Evolutionary conservation across 2,329 filamentous ascomycete species (phyloP).

Genomic region (Teratosphaeria viscida): DNA sequence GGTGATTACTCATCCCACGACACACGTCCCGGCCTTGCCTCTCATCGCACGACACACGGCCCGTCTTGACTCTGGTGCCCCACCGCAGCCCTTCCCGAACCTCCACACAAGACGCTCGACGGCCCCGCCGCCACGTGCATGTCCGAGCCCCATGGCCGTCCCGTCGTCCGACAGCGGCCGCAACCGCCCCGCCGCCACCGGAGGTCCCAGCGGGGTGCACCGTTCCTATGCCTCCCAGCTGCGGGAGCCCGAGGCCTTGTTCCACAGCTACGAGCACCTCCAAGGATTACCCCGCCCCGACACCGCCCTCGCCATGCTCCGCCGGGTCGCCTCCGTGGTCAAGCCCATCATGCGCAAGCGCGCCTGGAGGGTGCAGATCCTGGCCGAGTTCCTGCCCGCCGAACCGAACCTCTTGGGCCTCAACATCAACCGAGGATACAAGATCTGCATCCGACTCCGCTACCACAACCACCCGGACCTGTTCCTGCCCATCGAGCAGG

Average conservation of each 20-base stretch:
- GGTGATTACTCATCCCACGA: background rate
- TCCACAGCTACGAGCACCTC: slow-evolving; percentile 41
- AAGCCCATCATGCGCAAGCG: slow-evolving; percentile 91
- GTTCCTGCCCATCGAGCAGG: slow-evolving; percentile 69
- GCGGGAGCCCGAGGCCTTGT: slow-evolving; percentile 38
- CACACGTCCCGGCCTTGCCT: background rate
- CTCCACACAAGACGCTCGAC: background rate
- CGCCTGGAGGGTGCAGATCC: slow-evolving; percentile 64
- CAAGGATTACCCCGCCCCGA: slow-evolving; percentile 33
- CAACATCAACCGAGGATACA: slow-evolving; percentile 65
- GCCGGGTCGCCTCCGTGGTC: slow-evolving; percentile 74
- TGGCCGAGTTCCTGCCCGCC: slow-evolving; percentile 77
- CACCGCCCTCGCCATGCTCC: slow-evolving; percentile 50
- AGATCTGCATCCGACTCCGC: slow-evolving; percentile 73
- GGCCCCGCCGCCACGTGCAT: background rate
- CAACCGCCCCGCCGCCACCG: slow-evolving; percentile 16
- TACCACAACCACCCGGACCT: slow-evolving; percentile 62
- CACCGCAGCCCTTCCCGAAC: background rate
- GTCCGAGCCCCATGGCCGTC: background rate
- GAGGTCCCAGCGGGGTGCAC: slow-evolving; percentile 24
- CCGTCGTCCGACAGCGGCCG: slow-evolving; percentile 9
- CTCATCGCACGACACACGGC: background rate
- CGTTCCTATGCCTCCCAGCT: slow-evolving; percentile 27
- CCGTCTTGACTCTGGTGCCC: background rate
- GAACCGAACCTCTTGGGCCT: slow-evolving; percentile 65